phyloP scores from a whole-genome alignment of 2,329 filamentous ascomycete species.

The Drechslera avenae region DNA sequence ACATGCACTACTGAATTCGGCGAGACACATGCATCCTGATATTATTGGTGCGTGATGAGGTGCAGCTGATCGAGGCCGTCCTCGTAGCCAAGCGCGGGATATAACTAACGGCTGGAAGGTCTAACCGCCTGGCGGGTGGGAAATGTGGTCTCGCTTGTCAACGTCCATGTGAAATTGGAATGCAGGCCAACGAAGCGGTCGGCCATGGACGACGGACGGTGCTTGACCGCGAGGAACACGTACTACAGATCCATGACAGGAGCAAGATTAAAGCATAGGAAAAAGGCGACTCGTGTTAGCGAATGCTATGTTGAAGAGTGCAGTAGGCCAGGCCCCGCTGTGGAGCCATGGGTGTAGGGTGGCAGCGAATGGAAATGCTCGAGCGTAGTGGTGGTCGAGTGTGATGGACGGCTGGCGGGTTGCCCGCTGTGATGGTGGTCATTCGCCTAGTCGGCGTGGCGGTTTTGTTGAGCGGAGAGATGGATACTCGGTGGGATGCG shows the following conservation, averaged over 20 bases:
- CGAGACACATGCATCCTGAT: constrained; percentile 17
- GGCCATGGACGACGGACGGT: not conserved
- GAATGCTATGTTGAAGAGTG: constrained; percentile 15
- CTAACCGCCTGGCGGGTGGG: constrained; percentile 9
- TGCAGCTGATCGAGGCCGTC: constrained; percentile 31
- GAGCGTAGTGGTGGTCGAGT: constrained; percentile 12
- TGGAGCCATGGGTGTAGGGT: constrained; percentile 19
- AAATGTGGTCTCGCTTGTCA: constrained; percentile 15
- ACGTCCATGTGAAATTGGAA: not conserved
- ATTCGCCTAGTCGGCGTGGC: constrained; percentile 22
- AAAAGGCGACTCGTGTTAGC: constrained; percentile 11
- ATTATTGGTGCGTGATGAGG: constrained; percentile 41
- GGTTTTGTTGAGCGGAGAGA: constrained; percentile 17
- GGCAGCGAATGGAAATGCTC: constrained; percentile 29
- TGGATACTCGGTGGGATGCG: not conserved
- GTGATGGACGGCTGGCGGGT: constrained; percentile 22
- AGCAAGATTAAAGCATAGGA: not conserved
- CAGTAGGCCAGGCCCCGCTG: constrained; percentile 28
- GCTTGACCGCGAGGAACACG: not conserved
- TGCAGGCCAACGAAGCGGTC: not conserved
- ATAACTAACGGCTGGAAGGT: constrained; percentile 19
- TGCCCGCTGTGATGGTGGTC: constrained; percentile 14
- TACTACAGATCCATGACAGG: not conserved
- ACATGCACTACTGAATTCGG: constrained; percentile 23
- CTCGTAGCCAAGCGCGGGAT: constrained; percentile 30